phyloP scores from a whole-genome alignment of 306 rosid genomes.

The Quercus cerris region DNA sequence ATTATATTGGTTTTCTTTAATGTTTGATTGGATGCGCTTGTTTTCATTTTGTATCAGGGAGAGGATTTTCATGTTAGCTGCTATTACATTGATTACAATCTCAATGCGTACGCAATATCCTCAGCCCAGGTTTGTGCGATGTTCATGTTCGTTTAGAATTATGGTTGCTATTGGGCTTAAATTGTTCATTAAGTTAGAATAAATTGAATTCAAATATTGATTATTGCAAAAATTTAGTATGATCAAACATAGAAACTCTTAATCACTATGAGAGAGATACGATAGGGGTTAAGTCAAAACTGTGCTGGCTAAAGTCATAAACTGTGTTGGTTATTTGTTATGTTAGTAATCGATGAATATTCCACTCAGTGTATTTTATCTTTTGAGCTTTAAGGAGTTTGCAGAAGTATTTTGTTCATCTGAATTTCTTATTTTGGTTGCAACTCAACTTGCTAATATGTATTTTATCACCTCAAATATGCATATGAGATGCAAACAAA shows the following conservation, averaged over 20 bases:
- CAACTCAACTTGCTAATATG: not conserved
- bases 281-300: not conserved
- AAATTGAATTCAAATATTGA: too few species aligned
- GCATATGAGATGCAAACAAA: not conserved
- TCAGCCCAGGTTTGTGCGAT: conserved; percentile 71
- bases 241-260: not conserved
- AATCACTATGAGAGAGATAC: not conserved
- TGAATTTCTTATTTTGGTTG: not conserved
- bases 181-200: not conserved
- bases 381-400: not conserved
- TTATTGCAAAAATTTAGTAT: too few species aligned
- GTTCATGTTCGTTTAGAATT: not conserved
- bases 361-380: not conserved
- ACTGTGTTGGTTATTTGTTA: not conserved
- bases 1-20: conserved; percentile 6
- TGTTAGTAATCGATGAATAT: not conserved
- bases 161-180: not conserved
- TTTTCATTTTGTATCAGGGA: conserved; percentile 53
- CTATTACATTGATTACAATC: conserved; percentile 72
- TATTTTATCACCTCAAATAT: not conserved
- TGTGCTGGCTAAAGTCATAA: not conserved
- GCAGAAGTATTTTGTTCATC: not conserved
- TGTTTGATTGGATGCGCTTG: not conserved
- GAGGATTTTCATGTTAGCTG: conserved; percentile 79
- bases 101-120: conserved; percentile 80